These are phyloP conservation scores for Xylariaceae sp. DNA, from an alignment of 2,329 filamentous ascomycete genomes.

Conservation along the genomic window DNA sequence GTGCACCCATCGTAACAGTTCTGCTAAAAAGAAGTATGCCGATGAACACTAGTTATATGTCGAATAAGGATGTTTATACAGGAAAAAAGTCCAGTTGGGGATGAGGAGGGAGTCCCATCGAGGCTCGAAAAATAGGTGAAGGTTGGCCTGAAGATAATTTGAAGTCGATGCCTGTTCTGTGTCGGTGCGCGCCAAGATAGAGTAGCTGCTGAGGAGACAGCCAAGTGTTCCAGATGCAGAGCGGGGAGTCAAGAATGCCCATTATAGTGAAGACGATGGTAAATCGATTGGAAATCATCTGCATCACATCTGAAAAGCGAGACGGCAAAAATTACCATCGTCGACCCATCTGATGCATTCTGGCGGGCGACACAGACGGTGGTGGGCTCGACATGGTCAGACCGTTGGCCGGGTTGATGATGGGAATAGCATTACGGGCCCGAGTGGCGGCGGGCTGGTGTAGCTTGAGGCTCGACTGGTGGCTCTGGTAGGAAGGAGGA, in stretches of 20 bases:
- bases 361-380: slow-evolving; percentile 60
- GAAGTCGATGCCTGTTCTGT: slow-evolving; percentile 41
- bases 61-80: slow-evolving; percentile 49
- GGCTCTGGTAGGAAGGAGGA: slow-evolving; percentile 62
- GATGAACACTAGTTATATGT: slow-evolving; percentile 36
- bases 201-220: slow-evolving; percentile 35
- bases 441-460: slow-evolving; percentile 89
- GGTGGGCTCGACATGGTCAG: slow-evolving; percentile 85
- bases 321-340: slow-evolving; percentile 46
- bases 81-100: slow-evolving; percentile 26
- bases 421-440: slow-evolving; percentile 91
- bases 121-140: slow-evolving; percentile 11
- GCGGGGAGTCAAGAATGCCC: slow-evolving; percentile 17
- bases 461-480: slow-evolving; percentile 67
- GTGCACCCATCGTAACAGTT: slow-evolving; percentile 32
- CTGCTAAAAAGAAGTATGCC: slow-evolving; percentile 16
- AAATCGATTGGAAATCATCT: slow-evolving; percentile 27
- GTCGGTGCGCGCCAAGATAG: slow-evolving; percentile 48
- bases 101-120: slow-evolving; percentile 25
- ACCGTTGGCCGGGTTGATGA: slow-evolving; percentile 92
- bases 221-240: slow-evolving; percentile 30
- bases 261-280: slow-evolving; percentile 28
- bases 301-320: slow-evolving; percentile 30
- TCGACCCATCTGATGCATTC: slow-evolving; percentile 54
- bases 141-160: slow-evolving; percentile 29